Conservation (phyloP, 768 basidiomycete species). For the Cubamyces lactineus region DNA sequence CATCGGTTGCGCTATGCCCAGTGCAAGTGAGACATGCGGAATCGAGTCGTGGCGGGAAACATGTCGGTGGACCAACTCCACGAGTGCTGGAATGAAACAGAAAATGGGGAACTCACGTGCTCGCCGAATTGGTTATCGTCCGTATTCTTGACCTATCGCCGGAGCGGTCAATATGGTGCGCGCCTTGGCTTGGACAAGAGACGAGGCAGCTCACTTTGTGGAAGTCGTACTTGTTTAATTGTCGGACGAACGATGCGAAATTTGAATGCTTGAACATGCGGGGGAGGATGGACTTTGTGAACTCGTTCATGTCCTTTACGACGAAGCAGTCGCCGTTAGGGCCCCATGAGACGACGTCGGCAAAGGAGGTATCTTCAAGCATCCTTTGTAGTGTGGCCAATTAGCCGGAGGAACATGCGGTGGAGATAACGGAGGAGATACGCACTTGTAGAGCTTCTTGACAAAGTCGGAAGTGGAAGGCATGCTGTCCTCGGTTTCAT, state of each 20-base stretch:
- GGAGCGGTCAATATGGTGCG: conserved; percentile 1
- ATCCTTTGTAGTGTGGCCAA: conserved; percentile 53
- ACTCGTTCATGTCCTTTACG: conserved; percentile 98
- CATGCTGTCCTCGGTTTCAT: conserved; percentile 70
- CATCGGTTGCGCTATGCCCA: conserved; percentile 1
- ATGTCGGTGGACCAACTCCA: conserved; percentile 12
- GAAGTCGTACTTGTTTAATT: conserved; percentile 96
- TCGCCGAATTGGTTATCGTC: conserved; percentile 77
- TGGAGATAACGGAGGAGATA: conserved; percentile 11
- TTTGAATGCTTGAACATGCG: conserved; percentile 96
- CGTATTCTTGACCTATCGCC: conserved; percentile 70
- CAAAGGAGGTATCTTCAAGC: conserved; percentile 79
- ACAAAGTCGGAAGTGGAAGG: conserved; percentile 92
- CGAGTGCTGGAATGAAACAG: conserved; percentile 12
- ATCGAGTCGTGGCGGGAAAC: conserved; percentile 5
- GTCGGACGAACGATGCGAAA: conserved; percentile 90
- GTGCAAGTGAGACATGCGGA: not conserved
- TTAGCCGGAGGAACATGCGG: not conserved
- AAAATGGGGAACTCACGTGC: conserved; percentile 44
- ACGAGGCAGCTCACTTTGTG: conserved; percentile 64
- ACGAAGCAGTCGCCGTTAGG: conserved; percentile 87
- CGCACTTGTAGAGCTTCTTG: conserved; percentile 91
- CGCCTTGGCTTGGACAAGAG: conserved; percentile 7
- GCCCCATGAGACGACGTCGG: conserved; percentile 81
- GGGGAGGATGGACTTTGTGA: conserved; percentile 87